phyloP scores from a whole-genome alignment of 2,329 filamentous ascomycete species.

The Myriosclerotinia scirpicola region DNA sequence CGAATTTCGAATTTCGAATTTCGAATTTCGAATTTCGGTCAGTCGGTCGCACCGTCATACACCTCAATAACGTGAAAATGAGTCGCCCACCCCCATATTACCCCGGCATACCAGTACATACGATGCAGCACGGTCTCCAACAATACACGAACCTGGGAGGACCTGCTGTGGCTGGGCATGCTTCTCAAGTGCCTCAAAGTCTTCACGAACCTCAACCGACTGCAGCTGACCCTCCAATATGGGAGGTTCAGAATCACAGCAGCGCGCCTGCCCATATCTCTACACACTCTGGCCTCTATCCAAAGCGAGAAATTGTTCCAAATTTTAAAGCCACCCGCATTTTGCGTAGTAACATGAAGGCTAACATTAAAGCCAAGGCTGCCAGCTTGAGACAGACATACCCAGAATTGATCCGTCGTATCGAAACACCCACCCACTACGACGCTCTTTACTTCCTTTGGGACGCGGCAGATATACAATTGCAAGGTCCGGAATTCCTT shows the following conservation, averaged over 20 bases:
- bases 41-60: background rate
- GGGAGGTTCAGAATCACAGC: conserved; percentile 9
- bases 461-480: conserved; percentile 39
- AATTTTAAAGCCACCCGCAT: conserved; percentile 22
- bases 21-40: background rate
- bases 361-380: conserved; percentile 26
- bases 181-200: background rate
- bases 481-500: conserved; percentile 38
- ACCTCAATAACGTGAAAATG: background rate
- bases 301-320: conserved; percentile 24
- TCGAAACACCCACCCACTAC: conserved; percentile 29
- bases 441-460: conserved; percentile 40
- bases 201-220: background rate
- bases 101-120: background rate
- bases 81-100: background rate
- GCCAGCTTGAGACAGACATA: conserved; percentile 19
- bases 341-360: conserved; percentile 25
- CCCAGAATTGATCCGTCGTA: conserved; percentile 17
- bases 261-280: conserved; percentile 31
- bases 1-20: background rate
- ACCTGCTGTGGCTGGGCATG: background rate
- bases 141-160: background rate
- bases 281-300: conserved; percentile 25
- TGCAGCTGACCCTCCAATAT: background rate
- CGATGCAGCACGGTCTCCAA: background rate